Evolutionary conservation across 108 stramenopile species (phyloP).

Genomic region (Chaetoceros tenuissimus): DNA sequence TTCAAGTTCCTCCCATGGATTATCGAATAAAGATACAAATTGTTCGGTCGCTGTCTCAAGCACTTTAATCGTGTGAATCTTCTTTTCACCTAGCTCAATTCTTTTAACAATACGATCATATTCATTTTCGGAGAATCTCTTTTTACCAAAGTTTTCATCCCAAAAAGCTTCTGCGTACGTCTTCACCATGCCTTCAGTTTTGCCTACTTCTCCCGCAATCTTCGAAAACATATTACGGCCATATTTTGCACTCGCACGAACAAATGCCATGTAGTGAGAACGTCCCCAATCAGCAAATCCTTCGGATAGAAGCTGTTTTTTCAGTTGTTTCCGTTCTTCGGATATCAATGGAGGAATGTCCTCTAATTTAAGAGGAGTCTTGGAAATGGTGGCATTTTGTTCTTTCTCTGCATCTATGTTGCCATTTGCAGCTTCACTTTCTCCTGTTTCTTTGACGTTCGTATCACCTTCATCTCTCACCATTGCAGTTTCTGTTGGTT

Average conservation of each 20-base stretch:
- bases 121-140: conserved; percentile 73
- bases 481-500: conserved; percentile 7
- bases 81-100: conserved; percentile 76
- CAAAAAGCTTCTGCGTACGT: conserved; percentile 60
- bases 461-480: too few relatives aligned
- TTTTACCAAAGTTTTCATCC: conserved; percentile 59
- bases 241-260: conserved; percentile 59
- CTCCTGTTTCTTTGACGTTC: conserved; percentile 4
- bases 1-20: conserved; percentile 83
- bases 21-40: conserved; percentile 72
- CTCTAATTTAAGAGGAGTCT: not conserved
- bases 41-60: conserved; percentile 56
- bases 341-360: conserved; percentile 56
- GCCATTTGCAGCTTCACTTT: conserved; percentile 7
- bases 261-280: conserved; percentile 73
- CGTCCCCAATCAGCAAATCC: conserved; percentile 88
- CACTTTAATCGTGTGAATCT: conserved; percentile 58
- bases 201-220: conserved; percentile 70
- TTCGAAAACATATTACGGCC: conserved; percentile 39
- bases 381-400: conserved; percentile 1
- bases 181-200: conserved; percentile 45
- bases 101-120: conserved; percentile 78
- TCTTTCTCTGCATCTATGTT: conserved; percentile 10
- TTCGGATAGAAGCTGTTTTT: conserved; percentile 67
- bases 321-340: conserved; percentile 48